Evolutionary conservation across 2,329 filamentous ascomycete genomes (phyloP).

Genomic region (Fusarium gaditjirri): DNA sequence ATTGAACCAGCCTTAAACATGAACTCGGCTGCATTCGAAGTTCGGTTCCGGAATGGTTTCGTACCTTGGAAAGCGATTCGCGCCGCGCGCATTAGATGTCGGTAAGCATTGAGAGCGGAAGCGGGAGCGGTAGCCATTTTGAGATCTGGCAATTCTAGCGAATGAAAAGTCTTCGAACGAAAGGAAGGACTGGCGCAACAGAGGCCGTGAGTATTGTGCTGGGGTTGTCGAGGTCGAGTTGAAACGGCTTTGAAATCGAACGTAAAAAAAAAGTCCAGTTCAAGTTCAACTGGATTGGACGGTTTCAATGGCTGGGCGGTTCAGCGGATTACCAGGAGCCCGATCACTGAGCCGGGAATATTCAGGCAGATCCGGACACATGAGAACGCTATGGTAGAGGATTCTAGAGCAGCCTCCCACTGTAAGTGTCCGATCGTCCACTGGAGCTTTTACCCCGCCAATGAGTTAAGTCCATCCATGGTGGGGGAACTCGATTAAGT

Average conservation of each 20-base stretch:
- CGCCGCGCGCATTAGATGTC: conserved; percentile 82
- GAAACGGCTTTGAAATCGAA: conserved; percentile 11
- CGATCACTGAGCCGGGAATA: background rate
- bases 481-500: conserved; percentile 36
- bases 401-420: background rate
- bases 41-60: conserved; percentile 3
- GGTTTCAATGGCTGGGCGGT: background rate
- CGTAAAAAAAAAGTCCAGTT: conserved; percentile 29
- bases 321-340: background rate
- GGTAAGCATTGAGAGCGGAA: conserved; percentile 80
- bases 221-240: background rate
- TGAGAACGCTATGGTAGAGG: background rate
- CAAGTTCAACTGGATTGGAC: conserved; percentile 1
- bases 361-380: background rate
- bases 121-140: conserved; percentile 45
- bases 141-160: background rate
- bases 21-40: background rate
- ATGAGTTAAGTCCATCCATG: conserved; percentile 24
- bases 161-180: background rate
- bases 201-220: background rate
- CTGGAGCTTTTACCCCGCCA: conserved; percentile 41
- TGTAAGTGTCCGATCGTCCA: conserved; percentile 5
- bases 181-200: background rate
- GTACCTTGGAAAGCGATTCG: conserved; percentile 85
- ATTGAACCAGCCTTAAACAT: too few species aligned